phyloP scores from a whole-genome alignment of 495 filamentous ascomycete genomes.

The Penicillium goetzii region DNA sequence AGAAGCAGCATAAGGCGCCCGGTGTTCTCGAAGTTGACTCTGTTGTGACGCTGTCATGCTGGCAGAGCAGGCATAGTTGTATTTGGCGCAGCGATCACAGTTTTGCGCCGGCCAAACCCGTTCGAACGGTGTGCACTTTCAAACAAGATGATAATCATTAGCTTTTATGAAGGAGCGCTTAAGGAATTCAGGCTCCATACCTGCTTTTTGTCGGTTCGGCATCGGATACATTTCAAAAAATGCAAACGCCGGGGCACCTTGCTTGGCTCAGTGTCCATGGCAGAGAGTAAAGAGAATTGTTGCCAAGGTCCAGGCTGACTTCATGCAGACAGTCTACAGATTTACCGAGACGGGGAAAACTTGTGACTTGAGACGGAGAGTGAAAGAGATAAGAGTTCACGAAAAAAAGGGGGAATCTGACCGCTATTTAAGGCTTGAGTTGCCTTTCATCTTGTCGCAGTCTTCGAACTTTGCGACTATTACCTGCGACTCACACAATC shows the following conservation, averaged over 20 bases:
- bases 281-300: not conserved
- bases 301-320: not conserved
- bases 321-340: not conserved
- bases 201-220: slow-evolving; percentile 4
- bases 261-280: not conserved
- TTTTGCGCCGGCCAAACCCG: slow-evolving; percentile 1
- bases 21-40: not conserved
- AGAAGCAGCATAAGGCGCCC: not conserved
- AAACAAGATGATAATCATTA: not conserved
- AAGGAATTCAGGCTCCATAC: not conserved
- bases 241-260: not conserved
- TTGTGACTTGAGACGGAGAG: not conserved
- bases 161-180: not conserved
- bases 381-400: not conserved
- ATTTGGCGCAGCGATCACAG: slow-evolving; percentile 3
- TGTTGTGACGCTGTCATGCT: slow-evolving; percentile 3
- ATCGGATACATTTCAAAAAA: slow-evolving; percentile 4
- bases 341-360: not conserved
- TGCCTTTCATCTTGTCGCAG: not conserved
- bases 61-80: slow-evolving; percentile 6
- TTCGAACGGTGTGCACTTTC: not conserved
- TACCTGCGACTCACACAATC: not conserved
- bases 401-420: not conserved
- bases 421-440: slow-evolving; percentile 4
- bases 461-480: not conserved